Conservation (phyloP, 768 basidiomycete genomes). For the Krasilnikovozyma curviuscula region DNA sequence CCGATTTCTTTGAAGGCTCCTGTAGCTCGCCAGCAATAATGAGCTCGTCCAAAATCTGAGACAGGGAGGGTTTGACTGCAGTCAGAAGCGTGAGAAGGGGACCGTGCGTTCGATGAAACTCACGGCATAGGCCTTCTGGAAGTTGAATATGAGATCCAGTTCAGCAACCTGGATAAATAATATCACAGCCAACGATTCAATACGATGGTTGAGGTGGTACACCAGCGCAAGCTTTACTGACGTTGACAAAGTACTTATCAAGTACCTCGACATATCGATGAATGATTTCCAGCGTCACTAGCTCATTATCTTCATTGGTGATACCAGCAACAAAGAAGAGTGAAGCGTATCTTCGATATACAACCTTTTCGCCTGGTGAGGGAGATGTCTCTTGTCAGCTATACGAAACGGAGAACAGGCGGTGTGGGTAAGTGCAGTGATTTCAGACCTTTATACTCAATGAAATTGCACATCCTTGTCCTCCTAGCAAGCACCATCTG, state of each 20-base stretch:
- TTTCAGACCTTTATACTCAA: constrained; percentile 82
- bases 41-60: constrained; percentile 62
- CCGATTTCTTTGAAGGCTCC: constrained; percentile 58
- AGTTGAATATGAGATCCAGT: constrained; percentile 97
- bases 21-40: constrained; percentile 84
- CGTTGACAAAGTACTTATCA: constrained; percentile 68
- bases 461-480: constrained; percentile 83
- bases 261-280: constrained; percentile 84
- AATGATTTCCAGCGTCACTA: constrained; percentile 75
- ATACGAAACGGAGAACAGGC: too few species aligned
- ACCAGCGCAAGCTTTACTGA: constrained; percentile 33
- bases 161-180: too few species aligned
- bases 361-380: constrained; percentile 39
- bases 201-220: too few species aligned
- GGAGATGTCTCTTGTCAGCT: too few species aligned
- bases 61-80: not conserved
- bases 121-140: constrained; percentile 78
- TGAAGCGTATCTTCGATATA: constrained; percentile 87
- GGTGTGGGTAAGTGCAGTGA: too few species aligned
- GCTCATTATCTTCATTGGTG: constrained; percentile 66
- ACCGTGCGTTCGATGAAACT: constrained; percentile 13
- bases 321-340: constrained; percentile 88
- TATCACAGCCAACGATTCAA: too few species aligned
- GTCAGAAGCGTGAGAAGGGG: too few species aligned
- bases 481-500: constrained; percentile 73